Conservation (phyloP, 2,329 filamentous ascomycete genomes). For the Neospermospora avenae region DNA sequence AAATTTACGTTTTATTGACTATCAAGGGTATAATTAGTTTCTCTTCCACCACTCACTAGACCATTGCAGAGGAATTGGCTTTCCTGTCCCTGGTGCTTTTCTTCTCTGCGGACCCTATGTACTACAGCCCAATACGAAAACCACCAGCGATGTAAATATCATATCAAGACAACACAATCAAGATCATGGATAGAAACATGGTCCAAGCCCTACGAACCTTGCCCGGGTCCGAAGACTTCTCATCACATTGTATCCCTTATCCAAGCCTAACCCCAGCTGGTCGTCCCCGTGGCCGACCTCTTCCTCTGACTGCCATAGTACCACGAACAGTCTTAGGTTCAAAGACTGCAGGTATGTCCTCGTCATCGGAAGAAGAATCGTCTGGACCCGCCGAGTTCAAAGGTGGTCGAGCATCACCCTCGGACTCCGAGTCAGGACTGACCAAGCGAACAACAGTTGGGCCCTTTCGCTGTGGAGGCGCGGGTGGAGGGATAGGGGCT, state of each 20-base stretch:
- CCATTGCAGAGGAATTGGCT: not conserved
- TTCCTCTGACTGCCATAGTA: slow-evolving; percentile 2
- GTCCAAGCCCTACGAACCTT: too few species aligned
- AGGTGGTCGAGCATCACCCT: slow-evolving; percentile 9
- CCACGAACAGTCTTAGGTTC: slow-evolving; percentile 5
- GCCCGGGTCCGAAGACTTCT: too few species aligned
- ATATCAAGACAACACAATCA: not conserved
- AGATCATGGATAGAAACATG: not conserved
- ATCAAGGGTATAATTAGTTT: not conserved
- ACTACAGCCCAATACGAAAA: not conserved
- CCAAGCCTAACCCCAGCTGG: not conserved
- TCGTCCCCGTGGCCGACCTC: slow-evolving; percentile 3
- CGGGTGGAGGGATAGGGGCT: not conserved
- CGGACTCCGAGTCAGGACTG: slow-evolving; percentile 20
- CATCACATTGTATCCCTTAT: not conserved
- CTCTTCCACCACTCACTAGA: not conserved
- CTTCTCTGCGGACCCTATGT: not conserved
- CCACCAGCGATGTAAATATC: not conserved
- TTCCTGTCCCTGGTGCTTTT: not conserved
- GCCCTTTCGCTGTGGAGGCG: slow-evolving; percentile 3
- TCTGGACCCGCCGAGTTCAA: slow-evolving; percentile 6
- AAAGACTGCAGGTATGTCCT: slow-evolving; percentile 13
- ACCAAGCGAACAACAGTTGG: slow-evolving; percentile 31
- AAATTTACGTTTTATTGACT: not conserved
- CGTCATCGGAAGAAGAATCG: slow-evolving; percentile 21